Percentiles rank a stretch among this genome's conserved stretches.
Evolutionary conservation across 2,329 filamentous ascomycete species (phyloP).

Genomic region (Aspergillus brunneoviolaceus): DNA sequence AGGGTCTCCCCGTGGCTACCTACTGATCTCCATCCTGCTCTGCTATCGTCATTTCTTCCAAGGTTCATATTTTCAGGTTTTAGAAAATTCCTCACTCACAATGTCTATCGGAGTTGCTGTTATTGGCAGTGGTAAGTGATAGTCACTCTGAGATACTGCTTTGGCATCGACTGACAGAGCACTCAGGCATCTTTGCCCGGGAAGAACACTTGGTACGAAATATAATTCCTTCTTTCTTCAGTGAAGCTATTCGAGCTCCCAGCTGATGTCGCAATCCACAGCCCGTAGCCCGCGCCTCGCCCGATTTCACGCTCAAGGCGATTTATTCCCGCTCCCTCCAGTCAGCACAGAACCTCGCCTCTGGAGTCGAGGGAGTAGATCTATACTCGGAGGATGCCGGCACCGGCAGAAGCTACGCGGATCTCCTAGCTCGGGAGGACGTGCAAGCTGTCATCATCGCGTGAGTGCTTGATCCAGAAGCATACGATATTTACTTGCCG

Average conservation of each 20-base stretch:
- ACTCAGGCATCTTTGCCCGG: slow-evolving; percentile 54
- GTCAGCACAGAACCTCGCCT: slow-evolving; percentile 50
- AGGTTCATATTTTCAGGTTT: not conserved
- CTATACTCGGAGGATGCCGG: slow-evolving; percentile 58
- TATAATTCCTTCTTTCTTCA: not conserved
- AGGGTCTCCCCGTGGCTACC: not conserved
- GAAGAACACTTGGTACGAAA: slow-evolving; percentile 54
- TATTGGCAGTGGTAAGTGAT: slow-evolving; percentile 49
- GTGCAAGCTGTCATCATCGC: slow-evolving; percentile 54
- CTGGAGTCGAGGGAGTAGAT: slow-evolving; percentile 40
- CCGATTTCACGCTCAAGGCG: slow-evolving; percentile 52
- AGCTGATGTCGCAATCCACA: slow-evolving; percentile 22
- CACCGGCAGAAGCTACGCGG: slow-evolving; percentile 44
- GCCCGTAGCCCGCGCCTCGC: slow-evolving; percentile 53
- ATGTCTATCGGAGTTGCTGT: slow-evolving; percentile 52
- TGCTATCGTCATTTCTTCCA: not conserved
- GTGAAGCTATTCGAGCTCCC: not conserved
- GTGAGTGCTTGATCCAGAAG: slow-evolving; percentile 28
- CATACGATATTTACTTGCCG: not conserved
- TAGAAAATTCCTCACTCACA: not conserved
- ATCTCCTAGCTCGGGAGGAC: slow-evolving; percentile 50
- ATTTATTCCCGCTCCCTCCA: slow-evolving; percentile 59
- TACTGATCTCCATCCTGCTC: not conserved
- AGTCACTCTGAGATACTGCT: not conserved
- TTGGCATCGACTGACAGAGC: not conserved